Base-by-base conservation (phyloP, 805 yeast genomes). In the Lipomyces sp. region DNA sequence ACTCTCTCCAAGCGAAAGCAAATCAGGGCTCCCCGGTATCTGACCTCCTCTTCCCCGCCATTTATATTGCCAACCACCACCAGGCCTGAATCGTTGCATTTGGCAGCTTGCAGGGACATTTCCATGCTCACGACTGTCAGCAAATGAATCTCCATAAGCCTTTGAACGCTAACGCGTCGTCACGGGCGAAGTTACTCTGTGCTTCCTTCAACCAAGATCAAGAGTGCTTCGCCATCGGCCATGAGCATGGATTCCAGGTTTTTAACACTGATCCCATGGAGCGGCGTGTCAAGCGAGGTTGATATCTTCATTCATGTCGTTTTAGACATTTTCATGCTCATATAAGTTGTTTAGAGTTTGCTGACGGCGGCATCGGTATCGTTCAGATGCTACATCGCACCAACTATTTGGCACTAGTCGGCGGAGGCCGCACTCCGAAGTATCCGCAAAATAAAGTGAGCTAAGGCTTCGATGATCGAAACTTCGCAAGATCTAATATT, bases 211-310 rank as follows among this genome's bases (percentile, higher is more conserved):
- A 94, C 78, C 97, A 92, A 77, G 97, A 93, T 78, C 90, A 87
- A 73, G 88, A 92, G 48, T 94, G 98, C 76, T 92, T 94, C 79
- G 90, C 97, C 24, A 81, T 90, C 33, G 90, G 95, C 61, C 88
- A 86, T 69, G 92, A 90, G 66, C 77, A 81, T 56, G 98, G 98
- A 18, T 92, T 94, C 76, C 80, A 87, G 62, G 96, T 94, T 11
- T 94, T 86, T 81, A 90, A 89, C 74, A 84, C 96, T 2, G 93
- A 91, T 75, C 98, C 99, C 3, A 82, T 93, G 80, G 95, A 89
- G 66, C 77, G 86, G 66, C 80, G 92, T 69, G 93, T 89, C 64
- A 82, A 85, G 72, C 80, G 93, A 65, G 83, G 80, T 71, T 6
- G n/a, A 7, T 24, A 29, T 24, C 42, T 55, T 50, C 32, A 57